These are phyloP conservation scores for Penicillium chermesinum DNA, from an alignment of 495 filamentous ascomycete species.

Conservation along the genomic window DNA sequence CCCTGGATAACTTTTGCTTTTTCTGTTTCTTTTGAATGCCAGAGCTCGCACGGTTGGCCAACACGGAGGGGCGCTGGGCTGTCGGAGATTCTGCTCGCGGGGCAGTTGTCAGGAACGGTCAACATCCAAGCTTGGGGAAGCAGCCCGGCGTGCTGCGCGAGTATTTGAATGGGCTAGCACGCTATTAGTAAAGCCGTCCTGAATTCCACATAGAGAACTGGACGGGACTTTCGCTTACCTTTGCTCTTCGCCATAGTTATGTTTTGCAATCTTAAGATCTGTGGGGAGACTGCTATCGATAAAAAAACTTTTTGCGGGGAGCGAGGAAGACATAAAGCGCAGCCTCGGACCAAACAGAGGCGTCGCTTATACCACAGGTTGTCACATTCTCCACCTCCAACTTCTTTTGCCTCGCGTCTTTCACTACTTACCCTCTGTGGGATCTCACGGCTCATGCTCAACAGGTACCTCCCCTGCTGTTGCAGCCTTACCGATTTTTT, in stretches of 20 bases:
- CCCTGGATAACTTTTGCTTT: constrained; percentile 54
- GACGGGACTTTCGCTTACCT: constrained; percentile 24
- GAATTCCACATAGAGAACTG: neutral
- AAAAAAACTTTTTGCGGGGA: constrained; percentile 33
- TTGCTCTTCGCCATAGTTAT: constrained; percentile 49
- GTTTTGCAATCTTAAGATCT: constrained; percentile 15
- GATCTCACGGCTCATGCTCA: constrained; percentile 17
- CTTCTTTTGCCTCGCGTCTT: neutral
- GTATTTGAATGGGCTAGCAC: constrained; percentile 53
- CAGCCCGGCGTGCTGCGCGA: constrained; percentile 66
- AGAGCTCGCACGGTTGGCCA: constrained; percentile 51
- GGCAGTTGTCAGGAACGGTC: constrained; percentile 69
- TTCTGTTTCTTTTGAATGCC: constrained; percentile 66
- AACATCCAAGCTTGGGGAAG: constrained; percentile 63
- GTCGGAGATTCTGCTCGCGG: constrained; percentile 50
- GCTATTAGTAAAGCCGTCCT: constrained; percentile 20
- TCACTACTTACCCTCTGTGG: neutral
- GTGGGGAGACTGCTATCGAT: constrained; percentile 42
- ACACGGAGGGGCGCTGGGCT: constrained; percentile 51
- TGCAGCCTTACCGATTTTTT: constrained; percentile 11
- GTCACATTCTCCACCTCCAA: constrained; percentile 11
- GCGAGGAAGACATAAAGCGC: constrained; percentile 24
- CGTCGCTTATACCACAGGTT: constrained; percentile 5
- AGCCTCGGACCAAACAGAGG: constrained; percentile 14
- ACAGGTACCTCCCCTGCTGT: constrained; percentile 18